Evolutionary conservation across 306 rosid species (phyloP).

Genomic region (Cicer yamashitae): DNA sequence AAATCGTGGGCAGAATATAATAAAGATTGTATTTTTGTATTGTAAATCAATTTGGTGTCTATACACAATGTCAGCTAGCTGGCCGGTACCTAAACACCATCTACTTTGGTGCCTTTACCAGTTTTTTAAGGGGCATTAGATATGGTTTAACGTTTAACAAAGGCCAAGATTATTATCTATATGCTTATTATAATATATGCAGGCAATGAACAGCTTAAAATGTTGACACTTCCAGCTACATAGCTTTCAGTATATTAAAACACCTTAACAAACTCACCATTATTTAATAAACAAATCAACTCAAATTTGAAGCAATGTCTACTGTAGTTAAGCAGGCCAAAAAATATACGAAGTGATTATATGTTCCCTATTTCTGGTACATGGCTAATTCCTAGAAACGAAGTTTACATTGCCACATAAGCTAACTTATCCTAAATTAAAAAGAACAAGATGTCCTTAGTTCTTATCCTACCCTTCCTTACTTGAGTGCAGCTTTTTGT

Average conservation of each 20-base stretch:
- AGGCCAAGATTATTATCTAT: constrained; percentile 7
- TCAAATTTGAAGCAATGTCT: too few relatives aligned
- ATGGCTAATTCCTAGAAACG: neutral
- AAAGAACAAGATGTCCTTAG: constrained; percentile 20
- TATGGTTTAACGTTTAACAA: constrained; percentile 31
- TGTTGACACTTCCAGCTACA: constrained; percentile 7
- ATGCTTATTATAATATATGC: constrained; percentile 7
- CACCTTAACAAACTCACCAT: constrained; percentile 35
- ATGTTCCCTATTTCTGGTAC: constrained; percentile 35
- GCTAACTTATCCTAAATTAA: neutral
- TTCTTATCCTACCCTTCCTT: constrained; percentile 8
- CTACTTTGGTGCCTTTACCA: constrained; percentile 40
- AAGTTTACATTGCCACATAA: constrained; percentile 1
- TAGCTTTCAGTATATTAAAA: neutral
- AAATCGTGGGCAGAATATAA: constrained; percentile 42
- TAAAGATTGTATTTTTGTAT: constrained; percentile 24
- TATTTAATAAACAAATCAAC: constrained; percentile 11
- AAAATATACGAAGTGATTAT: neutral
- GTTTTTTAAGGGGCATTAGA: constrained; percentile 34
- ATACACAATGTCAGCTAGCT: constrained; percentile 47
- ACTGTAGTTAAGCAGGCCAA: too few relatives aligned
- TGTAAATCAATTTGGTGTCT: constrained; percentile 32
- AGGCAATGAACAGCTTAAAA: constrained; percentile 35
- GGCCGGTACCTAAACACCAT: constrained; percentile 42
- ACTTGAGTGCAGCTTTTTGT: constrained; percentile 13